phyloP scores from a whole-genome alignment of 805 yeast genomes.

The Nakazawaea molendinolei region DNA sequence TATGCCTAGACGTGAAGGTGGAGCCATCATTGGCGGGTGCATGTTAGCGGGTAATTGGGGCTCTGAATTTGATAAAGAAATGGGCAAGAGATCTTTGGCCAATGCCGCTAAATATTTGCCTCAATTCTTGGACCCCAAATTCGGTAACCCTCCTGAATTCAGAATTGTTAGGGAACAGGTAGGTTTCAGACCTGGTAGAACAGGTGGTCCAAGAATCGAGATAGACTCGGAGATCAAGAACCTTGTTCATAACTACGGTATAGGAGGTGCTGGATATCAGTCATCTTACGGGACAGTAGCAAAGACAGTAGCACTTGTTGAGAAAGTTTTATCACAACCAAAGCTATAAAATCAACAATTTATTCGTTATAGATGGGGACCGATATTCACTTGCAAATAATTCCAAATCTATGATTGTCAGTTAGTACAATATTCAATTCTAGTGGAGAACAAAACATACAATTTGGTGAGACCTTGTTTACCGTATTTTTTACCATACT shows the following conservation, averaged over 20 bases:
- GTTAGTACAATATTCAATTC: too few relatives aligned
- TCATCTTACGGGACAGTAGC: conserved; percentile 58
- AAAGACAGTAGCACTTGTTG: conserved; percentile 29
- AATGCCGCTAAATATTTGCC: conserved; percentile 47
- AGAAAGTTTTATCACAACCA: conserved; percentile 16
- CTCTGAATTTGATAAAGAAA: conserved; percentile 35
- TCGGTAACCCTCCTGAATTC: conserved; percentile 26
- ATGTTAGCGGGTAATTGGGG: conserved; percentile 40
- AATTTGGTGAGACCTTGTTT: conserved; percentile 3
- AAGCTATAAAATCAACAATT: too few relatives aligned
- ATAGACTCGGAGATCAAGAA: conserved; percentile 17
- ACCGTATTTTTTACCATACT: conserved; percentile 4
- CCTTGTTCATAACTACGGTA: conserved; percentile 55
- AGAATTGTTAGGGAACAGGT: conserved; percentile 48
- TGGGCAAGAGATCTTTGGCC: conserved; percentile 36
- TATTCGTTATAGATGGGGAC: too few relatives aligned
- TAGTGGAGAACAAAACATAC: too few relatives aligned
- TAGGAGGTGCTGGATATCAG: conserved; percentile 70
- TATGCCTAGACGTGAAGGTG: conserved; percentile 74
- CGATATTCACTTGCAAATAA: too few relatives aligned
- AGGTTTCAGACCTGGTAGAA: conserved; percentile 66
- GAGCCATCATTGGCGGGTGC: conserved; percentile 58
- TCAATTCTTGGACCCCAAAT: conserved; percentile 34
- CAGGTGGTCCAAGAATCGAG: conserved; percentile 46
- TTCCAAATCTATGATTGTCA: too few relatives aligned